Base-by-base conservation (phyloP, 139 green algal genomes). In the Chlorella sp. region DNA sequence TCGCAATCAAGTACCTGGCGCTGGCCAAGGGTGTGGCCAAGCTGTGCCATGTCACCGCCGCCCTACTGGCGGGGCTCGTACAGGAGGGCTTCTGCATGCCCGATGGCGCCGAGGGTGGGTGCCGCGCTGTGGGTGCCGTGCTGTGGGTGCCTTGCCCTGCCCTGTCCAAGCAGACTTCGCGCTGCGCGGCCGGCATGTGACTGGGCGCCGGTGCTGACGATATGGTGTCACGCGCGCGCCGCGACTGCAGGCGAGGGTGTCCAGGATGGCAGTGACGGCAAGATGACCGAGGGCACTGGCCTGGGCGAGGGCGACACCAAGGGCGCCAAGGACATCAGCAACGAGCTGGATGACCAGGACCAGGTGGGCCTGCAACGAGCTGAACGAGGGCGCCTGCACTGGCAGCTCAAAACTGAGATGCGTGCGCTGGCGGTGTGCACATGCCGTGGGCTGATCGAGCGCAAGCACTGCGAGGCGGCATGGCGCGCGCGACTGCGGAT, bases 291-390 rank as follows among this genome's bases (percentile, higher is more conserved):
- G 46, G 94, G 94, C 45, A 97, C 91, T 31, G 94, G 94, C 9
- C 87, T 98, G 84, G 94, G 92, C 12, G 93, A 96, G 29, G 94
- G 92, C 21, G 86, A 96, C 64, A 87, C 76, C 27, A 71, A 31
- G 35, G 84, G 78, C 29, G 84, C 84, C 67, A 91, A 90, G 83
- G 96, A 99, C 77, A 91, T 99, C 74, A 94, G 84, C 33, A 91
- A 99, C 68, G 79, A 98, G 69, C 74, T 85, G 29, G 83, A 95
- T 73, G 82, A 98, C 77, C 92, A 99, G 82, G 95, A 99, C 73
- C 94, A 98, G 88, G n/a, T n/a, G n/a, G n/a, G n/a, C n/a, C n/a
- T n/a, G n/a, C n/a, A n/a, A n/a, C n/a, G n/a, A n/a, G n/a, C n/a
- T n/a, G n/a, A n/a, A n/a, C n/a, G n/a, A n/a, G n/a, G n/a, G n/a